Conservation (phyloP, 1,284 basidiomycete species). For the Cutaneotrichosporon cutaneum region DNA sequence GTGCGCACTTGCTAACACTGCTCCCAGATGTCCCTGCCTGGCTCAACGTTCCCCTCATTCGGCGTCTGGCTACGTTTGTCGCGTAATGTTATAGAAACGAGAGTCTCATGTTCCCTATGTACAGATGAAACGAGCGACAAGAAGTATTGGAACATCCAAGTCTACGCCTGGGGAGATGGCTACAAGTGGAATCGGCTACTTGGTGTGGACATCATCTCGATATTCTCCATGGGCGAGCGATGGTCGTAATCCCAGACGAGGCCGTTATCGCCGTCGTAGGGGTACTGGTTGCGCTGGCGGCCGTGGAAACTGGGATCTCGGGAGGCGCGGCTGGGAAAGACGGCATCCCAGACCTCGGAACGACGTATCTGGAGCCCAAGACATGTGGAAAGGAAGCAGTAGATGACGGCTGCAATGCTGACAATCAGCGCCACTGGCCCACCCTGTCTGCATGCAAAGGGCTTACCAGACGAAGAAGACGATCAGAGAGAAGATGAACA, state of each 20-base stretch:
- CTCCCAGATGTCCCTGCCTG: slow-evolving; percentile 42
- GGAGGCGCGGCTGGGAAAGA: slow-evolving; percentile 11
- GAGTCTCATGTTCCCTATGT: slow-evolving; percentile 9
- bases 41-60: slow-evolving; percentile 41
- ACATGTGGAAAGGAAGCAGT: slow-evolving; percentile 51
- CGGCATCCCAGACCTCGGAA: slow-evolving; percentile 41
- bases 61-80: slow-evolving; percentile 43
- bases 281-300: not conserved
- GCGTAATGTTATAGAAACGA: slow-evolving; percentile 21
- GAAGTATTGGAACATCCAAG: not conserved
- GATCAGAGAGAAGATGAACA: slow-evolving; percentile 41
- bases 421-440: not conserved
- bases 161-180: not conserved
- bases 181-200: not conserved
- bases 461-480: slow-evolving; percentile 40
- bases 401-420: slow-evolving; percentile 43
- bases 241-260: slow-evolving; percentile 2
- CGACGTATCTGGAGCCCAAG: slow-evolving; percentile 42
- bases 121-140: slow-evolving; percentile 1
- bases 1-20: not conserved
- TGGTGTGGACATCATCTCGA: slow-evolving; percentile 1
- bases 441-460: not conserved
- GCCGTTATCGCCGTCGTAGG: not conserved
- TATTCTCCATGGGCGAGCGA: not conserved
- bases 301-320: not conserved